Evolutionary conservation across 441 rosid genomes (phyloP).

Genomic region (Bocquillonia castaneifolia): DNA sequence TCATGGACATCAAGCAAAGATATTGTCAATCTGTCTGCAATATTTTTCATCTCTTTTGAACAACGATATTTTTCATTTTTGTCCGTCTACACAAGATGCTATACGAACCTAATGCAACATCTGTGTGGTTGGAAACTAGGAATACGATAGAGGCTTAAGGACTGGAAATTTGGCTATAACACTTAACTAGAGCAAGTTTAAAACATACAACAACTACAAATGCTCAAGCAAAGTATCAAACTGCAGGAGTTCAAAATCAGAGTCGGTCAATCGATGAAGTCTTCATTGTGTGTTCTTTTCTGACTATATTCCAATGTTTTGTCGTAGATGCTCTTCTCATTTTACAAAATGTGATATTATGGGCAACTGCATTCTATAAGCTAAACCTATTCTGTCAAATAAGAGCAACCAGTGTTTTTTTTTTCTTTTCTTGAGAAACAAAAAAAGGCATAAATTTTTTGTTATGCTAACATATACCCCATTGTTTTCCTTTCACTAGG

Average conservation of each 20-base stretch:
- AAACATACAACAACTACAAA: background rate
- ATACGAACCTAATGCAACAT: no score
- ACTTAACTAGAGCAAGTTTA: no score
- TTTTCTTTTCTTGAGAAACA: background rate
- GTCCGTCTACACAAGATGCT: no score
- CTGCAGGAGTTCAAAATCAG: background rate
- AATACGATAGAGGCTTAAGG: no score
- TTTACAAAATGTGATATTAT: background rate
- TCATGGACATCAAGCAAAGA: no score
- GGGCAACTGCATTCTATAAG: background rate
- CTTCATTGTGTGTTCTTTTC: background rate
- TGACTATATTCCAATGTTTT: slow-evolving; percentile 3
- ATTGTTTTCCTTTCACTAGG: background rate
- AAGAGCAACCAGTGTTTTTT: background rate
- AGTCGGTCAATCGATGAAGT: background rate
- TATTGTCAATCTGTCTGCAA: no score
- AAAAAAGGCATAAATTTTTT: background rate
- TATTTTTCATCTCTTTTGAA: no score
- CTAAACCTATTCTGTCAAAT: background rate
- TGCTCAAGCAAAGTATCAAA: background rate
- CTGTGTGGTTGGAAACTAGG: no score
- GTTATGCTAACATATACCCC: background rate
- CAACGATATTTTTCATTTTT: no score
- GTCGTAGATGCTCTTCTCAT: background rate
- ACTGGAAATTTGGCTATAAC: no score